Conservation (phyloP, 2,329 filamentous ascomycete species). For the Talaromyces atroroseus region DNA sequence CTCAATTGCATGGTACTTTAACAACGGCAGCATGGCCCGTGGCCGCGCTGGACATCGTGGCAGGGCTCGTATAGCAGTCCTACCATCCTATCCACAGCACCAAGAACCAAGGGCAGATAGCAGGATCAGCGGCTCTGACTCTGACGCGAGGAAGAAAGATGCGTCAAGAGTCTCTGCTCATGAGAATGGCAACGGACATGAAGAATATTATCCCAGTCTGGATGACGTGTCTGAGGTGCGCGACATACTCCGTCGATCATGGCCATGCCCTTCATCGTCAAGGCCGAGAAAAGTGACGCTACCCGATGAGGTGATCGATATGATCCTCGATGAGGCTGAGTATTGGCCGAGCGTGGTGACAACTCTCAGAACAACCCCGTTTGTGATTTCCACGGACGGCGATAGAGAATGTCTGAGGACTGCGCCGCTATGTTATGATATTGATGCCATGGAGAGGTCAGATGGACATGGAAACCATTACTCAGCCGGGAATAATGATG, state of each 20-base stretch:
- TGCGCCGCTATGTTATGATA: slow-evolving; percentile 31
- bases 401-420: slow-evolving; percentile 33
- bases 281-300: slow-evolving; percentile 18
- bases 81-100: slow-evolving; percentile 5
- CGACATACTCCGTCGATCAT: slow-evolving; percentile 24
- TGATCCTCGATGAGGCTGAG: slow-evolving; percentile 35
- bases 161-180: neutral
- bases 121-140: slow-evolving; percentile 5
- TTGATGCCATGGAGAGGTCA: slow-evolving; percentile 4
- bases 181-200: neutral
- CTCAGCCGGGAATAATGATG: neutral
- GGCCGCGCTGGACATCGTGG: neutral
- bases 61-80: neutral
- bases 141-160: neutral
- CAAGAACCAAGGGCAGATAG: slow-evolving; percentile 5
- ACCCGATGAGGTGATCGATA: slow-evolving; percentile 34
- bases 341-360: slow-evolving; percentile 21
- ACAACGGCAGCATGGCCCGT: neutral
- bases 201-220: slow-evolving; percentile 23
- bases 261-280: slow-evolving; percentile 13
- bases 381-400: slow-evolving; percentile 25
- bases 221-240: slow-evolving; percentile 31
- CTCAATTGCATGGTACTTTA: neutral
- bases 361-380: slow-evolving; percentile 17
- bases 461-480: neutral